Conservation (phyloP, 495 filamentous ascomycete genomes). For the Cercophora newfieldiana region DNA sequence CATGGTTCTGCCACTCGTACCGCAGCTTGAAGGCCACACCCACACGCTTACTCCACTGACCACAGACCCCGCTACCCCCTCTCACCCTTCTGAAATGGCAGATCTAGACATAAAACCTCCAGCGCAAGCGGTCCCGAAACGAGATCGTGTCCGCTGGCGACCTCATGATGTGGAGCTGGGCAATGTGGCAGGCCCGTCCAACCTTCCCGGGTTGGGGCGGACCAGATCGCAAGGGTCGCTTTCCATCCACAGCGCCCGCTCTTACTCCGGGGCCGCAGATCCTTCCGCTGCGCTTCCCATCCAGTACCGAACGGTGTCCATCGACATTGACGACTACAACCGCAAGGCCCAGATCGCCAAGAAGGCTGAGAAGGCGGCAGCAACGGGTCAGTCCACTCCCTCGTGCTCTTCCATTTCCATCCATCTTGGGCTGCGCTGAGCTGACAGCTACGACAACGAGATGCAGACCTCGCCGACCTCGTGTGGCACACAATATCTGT, state of each 20-base stretch:
- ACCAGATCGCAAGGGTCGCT: conserved; percentile 37
- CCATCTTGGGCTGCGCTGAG: background rate
- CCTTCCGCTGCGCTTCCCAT: conserved; percentile 53
- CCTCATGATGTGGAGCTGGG: conserved; percentile 30
- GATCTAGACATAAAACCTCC: background rate
- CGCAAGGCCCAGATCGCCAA: conserved; percentile 39
- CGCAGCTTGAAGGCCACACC: too few relatives aligned
- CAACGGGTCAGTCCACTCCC: conserved; percentile 36
- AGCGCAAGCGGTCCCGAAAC: background rate
- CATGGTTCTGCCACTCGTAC: too few relatives aligned
- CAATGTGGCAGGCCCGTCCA: background rate
- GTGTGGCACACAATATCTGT: conserved; percentile 41
- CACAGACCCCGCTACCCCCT: too few relatives aligned
- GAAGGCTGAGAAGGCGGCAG: conserved; percentile 43
- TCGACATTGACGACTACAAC: conserved; percentile 54
- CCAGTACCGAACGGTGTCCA: conserved; percentile 55
- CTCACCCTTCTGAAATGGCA: background rate
- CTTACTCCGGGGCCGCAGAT: conserved; percentile 38
- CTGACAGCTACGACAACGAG: background rate
- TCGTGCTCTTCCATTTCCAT: background rate
- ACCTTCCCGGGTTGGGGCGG: conserved; percentile 27
- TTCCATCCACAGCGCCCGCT: conserved; percentile 40
- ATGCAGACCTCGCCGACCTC: conserved; percentile 43
- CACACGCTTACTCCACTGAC: too few relatives aligned
- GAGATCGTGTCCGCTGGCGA: background rate